Conservation (phyloP, 768 basidiomycete species). For the Russula vinacea region DNA sequence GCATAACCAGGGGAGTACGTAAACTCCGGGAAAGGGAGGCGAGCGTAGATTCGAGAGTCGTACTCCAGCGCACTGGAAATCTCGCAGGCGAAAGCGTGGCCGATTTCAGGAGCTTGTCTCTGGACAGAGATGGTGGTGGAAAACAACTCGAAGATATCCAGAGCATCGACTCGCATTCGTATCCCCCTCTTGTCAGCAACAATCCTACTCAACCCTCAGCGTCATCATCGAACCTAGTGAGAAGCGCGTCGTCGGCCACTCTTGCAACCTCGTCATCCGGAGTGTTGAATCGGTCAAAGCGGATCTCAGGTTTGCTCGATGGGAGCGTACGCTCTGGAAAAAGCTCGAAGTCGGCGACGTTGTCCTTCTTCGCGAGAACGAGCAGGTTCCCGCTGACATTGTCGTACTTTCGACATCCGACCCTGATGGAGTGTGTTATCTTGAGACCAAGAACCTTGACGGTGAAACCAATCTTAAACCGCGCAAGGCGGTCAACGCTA, state of each 20-base stretch:
- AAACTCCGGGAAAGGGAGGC: slow-evolving; percentile 81
- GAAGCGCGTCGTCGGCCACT: slow-evolving; percentile 12
- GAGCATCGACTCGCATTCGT: slow-evolving; percentile 33
- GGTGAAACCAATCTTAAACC: slow-evolving; percentile 97
- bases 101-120: slow-evolving; percentile 36
- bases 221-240: slow-evolving; percentile 11
- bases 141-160: slow-evolving; percentile 38
- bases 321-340: slow-evolving; percentile 98
- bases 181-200: slow-evolving; percentile 30
- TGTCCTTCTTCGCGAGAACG: slow-evolving; percentile 86
- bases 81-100: slow-evolving; percentile 29
- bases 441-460: slow-evolving; percentile 98
- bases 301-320: slow-evolving; percentile 66
- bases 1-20: slow-evolving; percentile 78
- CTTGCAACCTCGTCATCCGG: slow-evolving; percentile 41
- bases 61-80: slow-evolving; percentile 50
- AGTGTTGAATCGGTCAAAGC: slow-evolving; percentile 78
- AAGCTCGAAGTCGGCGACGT: slow-evolving; percentile 98
- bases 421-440: slow-evolving; percentile 85
- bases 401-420: slow-evolving; percentile 90
- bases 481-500: slow-evolving; percentile 71
- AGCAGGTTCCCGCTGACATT: slow-evolving; percentile 95
- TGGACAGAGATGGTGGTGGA: slow-evolving; percentile 24
- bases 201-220: slow-evolving; percentile 23
- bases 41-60: slow-evolving; percentile 57